Evolutionary conservation across 2,329 filamentous ascomycete genomes (phyloP).

Genomic region (Paraphoma sp.): DNA sequence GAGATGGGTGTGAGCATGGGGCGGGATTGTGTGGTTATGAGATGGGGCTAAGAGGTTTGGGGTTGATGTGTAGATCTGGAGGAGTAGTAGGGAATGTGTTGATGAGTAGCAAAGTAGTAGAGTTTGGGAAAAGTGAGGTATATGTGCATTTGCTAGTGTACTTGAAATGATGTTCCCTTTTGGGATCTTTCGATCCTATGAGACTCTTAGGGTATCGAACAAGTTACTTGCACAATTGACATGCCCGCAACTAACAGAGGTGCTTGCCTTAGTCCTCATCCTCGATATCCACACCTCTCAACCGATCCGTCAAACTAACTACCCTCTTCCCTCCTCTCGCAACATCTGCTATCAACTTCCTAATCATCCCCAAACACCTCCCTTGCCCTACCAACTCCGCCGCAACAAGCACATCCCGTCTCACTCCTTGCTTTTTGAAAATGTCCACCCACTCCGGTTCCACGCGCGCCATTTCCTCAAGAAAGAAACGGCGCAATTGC

Average conservation of each 20-base stretch:
- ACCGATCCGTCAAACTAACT: background rate
- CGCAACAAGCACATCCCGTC: conserved; percentile 2
- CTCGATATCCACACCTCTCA: background rate
- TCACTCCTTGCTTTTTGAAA: background rate
- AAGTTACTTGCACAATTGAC: too few species aligned
- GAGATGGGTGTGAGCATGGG: background rate
- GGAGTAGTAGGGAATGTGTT: too few species aligned
- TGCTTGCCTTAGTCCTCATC: background rate
- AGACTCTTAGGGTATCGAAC: too few species aligned
- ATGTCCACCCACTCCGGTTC: background rate
- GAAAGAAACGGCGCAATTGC: background rate
- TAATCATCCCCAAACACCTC: background rate
- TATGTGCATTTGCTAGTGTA: too few species aligned
- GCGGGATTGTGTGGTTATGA: too few species aligned
- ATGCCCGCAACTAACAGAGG: too few species aligned
- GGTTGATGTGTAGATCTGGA: too few species aligned
- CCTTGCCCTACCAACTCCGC: background rate
- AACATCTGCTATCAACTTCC: background rate
- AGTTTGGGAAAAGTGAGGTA: too few species aligned
- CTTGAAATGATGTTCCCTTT: too few species aligned
- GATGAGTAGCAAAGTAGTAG: too few species aligned
- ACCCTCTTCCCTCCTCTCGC: background rate
- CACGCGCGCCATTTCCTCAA: conserved; percentile 1
- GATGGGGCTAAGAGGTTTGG: too few species aligned
- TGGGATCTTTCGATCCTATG: too few species aligned